phyloP scores from a whole-genome alignment of 345 rosid genomes.

The Lepidium didymum region DNA sequence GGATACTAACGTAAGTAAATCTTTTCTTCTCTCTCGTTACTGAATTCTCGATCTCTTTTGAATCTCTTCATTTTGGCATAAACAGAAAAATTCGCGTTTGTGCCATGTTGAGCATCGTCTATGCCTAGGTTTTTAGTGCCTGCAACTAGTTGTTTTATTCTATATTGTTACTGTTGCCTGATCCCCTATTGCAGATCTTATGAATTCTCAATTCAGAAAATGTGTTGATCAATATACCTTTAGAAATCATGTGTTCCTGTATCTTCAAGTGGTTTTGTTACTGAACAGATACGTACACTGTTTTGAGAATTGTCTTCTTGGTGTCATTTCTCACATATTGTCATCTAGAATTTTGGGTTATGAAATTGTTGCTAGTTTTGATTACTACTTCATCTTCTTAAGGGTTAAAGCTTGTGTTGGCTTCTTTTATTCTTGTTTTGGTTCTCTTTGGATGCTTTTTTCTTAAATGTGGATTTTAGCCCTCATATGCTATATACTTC shows the following conservation, averaged over 20 bases:
- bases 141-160: not conserved
- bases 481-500: not conserved
- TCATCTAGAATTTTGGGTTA: not conserved
- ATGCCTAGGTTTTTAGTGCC: not conserved
- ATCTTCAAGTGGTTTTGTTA: not conserved
- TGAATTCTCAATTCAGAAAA: not conserved
- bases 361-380: not conserved
- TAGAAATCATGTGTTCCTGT: not conserved
- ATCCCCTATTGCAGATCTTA: not conserved
- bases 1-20: slow-evolving; percentile 40
- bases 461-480: not conserved
- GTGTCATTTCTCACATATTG: not conserved
- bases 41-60: not conserved
- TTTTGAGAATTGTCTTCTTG: not conserved
- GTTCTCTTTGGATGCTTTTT: not conserved
- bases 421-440: not conserved
- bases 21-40: not conserved
- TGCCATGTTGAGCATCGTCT: not conserved
- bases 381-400: not conserved
- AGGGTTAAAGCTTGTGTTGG: not conserved
- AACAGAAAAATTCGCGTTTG: not conserved
- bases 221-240: not conserved
- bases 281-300: not conserved
- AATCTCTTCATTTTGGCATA: no score
- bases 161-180: not conserved